Base-by-base conservation (phyloP, 768 basidiomycete genomes). In the Lactarius indigo region DNA sequence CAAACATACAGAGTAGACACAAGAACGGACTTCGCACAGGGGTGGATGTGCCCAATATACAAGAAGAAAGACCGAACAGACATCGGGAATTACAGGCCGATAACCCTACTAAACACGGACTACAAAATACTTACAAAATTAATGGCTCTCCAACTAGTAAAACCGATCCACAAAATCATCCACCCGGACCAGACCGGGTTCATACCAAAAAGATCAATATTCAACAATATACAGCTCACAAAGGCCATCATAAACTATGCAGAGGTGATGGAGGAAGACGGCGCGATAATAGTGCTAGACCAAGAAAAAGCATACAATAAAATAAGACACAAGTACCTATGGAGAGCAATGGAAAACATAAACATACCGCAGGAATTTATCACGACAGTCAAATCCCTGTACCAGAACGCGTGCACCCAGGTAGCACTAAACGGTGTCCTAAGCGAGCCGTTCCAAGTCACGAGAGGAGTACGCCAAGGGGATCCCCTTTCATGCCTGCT, bases 121-220 rank as follows among this genome's bases (percentile, higher is more conserved):
- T n/a, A n/a, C n/a, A n/a, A n/a, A n/a, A n/a, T n/a, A n/a, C n/a
- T n/a, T n/a, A n/a, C n/a, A n/a, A n/a, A n/a, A n/a, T n/a, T n/a
- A n/a, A n/a, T n/a, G n/a, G n/a, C n/a, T n/a, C n/a, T n/a, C n/a
- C n/a, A n/a, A n/a, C n/a, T n/a, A n/a, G n/a, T n/a, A n/a, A n/a
- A n/a, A n/a, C n/a, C n/a, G n/a, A n/a, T n/a, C n/a, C n/a, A n/a
- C n/a, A n/a, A n/a, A n/a, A n/a, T n/a, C n/a, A n/a, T 68, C 2
- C 62, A 64, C 31, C 1, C 3, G 3, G 66, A 68, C 26, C 66
- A 68, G 39, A 54, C 66, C 0, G 58, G 66, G 0, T 68, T 68
- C 30, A 35, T 68, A 2, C 62, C 58, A 1, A 42, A 42, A 3
- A 3, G 54, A 1, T 61, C 31, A 5, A 68, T 68, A 17, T 57